Percentiles rank a stretch among this genome's conserved stretches.
Conservation (phyloP, 2,329 filamentous ascomycete genomes). For the Fusarium sp. region DNA sequence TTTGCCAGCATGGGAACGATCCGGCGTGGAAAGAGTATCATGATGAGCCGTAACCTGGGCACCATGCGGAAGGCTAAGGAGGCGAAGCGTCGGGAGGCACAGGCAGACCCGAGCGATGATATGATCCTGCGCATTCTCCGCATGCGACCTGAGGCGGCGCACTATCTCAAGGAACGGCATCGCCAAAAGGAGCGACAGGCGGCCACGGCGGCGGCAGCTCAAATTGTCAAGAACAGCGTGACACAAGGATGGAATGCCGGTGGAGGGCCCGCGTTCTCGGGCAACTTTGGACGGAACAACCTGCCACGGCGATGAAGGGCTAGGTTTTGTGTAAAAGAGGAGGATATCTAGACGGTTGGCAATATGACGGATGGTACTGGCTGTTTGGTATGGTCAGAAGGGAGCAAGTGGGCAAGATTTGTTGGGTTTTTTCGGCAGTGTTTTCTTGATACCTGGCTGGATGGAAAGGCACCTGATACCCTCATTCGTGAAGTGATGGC, state of each 20-base stretch:
- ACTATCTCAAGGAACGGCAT: constrained; percentile 89
- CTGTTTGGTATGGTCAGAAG: not conserved
- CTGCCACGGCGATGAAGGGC: constrained; percentile 60
- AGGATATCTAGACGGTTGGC: constrained; percentile 8
- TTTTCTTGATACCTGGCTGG: constrained; percentile 39
- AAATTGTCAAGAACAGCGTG: constrained; percentile 94
- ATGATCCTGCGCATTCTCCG: constrained; percentile 96
- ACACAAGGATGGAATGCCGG: constrained; percentile 64
- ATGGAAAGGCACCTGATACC: constrained; percentile 47
- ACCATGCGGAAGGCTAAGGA: constrained; percentile 97
- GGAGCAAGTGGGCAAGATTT: not conserved
- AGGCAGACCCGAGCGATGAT: constrained; percentile 96
- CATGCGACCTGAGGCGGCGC: constrained; percentile 91
- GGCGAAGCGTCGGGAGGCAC: constrained; percentile 93
- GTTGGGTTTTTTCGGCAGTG: constrained; percentile 17
- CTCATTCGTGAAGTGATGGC: constrained; percentile 38
- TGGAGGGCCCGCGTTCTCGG: constrained; percentile 43
- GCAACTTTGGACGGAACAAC: constrained; percentile 59
- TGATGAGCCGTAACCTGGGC: constrained; percentile 93
- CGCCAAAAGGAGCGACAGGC: constrained; percentile 94
- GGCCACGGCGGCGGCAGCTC: constrained; percentile 88
- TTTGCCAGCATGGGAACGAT: constrained; percentile 78
- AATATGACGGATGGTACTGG: not conserved
- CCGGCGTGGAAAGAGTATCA: constrained; percentile 80
- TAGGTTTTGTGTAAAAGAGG: constrained; percentile 11